Conservation (phyloP, 306 rosid genomes). For the Dicorynia guianensis region DNA sequence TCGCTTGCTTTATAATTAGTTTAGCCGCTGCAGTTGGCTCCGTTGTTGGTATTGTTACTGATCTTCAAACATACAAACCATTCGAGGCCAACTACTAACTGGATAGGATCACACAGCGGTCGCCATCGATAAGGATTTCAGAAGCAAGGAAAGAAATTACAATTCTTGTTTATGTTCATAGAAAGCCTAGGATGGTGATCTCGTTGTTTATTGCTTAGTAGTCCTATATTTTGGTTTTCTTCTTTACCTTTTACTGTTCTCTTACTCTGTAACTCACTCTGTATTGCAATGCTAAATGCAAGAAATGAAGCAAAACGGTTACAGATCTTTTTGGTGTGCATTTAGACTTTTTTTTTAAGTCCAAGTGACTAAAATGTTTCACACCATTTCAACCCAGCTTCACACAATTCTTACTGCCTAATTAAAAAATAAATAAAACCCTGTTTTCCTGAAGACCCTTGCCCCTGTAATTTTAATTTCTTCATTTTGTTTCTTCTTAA, state of each 20-base stretch:
- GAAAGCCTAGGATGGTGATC: constrained; percentile 36
- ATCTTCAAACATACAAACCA: constrained; percentile 46
- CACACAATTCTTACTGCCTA: neutral
- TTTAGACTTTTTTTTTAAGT: neutral
- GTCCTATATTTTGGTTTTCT: neutral
- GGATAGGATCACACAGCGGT: neutral
- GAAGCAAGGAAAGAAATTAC: constrained; percentile 15
- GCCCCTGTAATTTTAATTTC: neutral
- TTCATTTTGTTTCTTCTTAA: neutral
- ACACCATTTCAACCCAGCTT: neutral
- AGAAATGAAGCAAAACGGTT: constrained; percentile 31
- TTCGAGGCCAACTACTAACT: constrained; percentile 38
- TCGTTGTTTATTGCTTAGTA: neutral
- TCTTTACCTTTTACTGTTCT: neutral
- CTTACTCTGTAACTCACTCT: constrained; percentile 21
- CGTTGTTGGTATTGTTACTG: constrained; percentile 42
- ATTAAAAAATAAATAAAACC: neutral
- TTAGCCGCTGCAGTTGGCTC: constrained; percentile 47
- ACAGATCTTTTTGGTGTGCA: neutral
- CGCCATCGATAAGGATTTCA: constrained; percentile 36
- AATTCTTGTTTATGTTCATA: constrained; percentile 23
- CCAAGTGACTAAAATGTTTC: too few relatives aligned
- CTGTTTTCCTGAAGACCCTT: neutral
- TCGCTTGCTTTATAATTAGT: constrained; percentile 36
- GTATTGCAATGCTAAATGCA: constrained; percentile 20